Conservation (phyloP, 2,329 filamentous ascomycete species). For the Trichoderma simmonsii region DNA sequence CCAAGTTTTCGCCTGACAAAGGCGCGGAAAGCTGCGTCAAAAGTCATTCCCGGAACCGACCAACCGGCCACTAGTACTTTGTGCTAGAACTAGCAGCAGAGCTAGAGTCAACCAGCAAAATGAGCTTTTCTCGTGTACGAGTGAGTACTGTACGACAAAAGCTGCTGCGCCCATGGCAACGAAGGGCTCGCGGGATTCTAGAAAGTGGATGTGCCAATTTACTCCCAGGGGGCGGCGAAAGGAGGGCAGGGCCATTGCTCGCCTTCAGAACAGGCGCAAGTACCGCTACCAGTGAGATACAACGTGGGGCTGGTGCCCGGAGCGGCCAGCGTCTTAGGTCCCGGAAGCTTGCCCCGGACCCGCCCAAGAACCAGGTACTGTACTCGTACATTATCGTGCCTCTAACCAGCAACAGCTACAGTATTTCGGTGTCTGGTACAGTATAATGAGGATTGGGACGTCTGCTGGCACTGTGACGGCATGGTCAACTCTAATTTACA, state of each 20-base stretch:
- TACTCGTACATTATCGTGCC: too few relatives aligned
- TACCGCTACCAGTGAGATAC: not conserved
- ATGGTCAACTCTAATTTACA: not conserved
- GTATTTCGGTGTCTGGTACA: not conserved
- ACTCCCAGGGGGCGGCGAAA: not conserved
- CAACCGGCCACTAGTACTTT: not conserved
- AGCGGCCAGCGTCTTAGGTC: not conserved
- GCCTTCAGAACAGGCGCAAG: not conserved
- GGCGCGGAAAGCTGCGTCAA: not conserved
- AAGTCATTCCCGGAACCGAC: not conserved
- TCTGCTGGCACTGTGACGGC: not conserved
- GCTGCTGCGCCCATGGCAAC: not conserved
- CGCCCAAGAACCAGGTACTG: slow-evolving; percentile 2
- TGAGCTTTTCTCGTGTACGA: not conserved
- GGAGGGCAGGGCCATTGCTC: not conserved
- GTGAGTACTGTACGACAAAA: too few relatives aligned
- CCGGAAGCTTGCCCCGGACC: slow-evolving; percentile 22
- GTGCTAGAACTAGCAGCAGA: not conserved
- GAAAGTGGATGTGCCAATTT: slow-evolving; percentile 17
- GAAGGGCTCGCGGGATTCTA: not conserved
- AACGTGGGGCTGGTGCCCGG: slow-evolving; percentile 17
- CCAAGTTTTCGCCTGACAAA: not conserved
- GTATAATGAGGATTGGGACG: not conserved
- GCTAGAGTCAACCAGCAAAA: not conserved
- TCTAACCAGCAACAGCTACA: not conserved